Percentiles rank a stretch among this genome's conserved stretches.
These are phyloP conservation scores for Botrytis aclada DNA, from an alignment of 2,329 filamentous ascomycete genomes.

Conservation along the genomic window DNA sequence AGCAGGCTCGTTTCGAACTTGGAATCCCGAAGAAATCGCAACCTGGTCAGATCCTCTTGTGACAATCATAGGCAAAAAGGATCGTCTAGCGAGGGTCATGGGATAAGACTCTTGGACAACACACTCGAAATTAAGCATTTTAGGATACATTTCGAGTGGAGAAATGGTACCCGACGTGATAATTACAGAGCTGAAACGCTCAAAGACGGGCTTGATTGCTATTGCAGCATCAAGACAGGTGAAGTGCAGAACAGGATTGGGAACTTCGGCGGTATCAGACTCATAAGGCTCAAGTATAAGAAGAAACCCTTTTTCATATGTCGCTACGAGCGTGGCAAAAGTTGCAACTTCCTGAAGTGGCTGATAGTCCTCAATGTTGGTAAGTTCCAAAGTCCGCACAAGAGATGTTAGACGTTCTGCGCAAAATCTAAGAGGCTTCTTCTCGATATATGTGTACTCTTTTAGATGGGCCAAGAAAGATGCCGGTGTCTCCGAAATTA, in stretches of 20 bases:
- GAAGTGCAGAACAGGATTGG: slow-evolving; percentile 95
- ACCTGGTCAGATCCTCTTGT: slow-evolving; percentile 93
- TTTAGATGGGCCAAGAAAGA: slow-evolving; percentile 91
- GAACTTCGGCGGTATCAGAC: slow-evolving; percentile 90
- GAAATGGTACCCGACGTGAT: slow-evolving; percentile 98
- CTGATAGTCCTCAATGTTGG: slow-evolving; percentile 97
- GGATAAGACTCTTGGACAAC: slow-evolving; percentile 96
- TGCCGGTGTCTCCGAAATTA: slow-evolving; percentile 93
- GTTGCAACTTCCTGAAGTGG: slow-evolving; percentile 96
- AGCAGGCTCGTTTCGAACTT: slow-evolving; percentile 90
- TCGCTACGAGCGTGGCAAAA: slow-evolving; percentile 92
- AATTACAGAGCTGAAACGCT: slow-evolving; percentile 95
- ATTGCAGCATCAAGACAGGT: slow-evolving; percentile 96
- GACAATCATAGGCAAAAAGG: slow-evolving; percentile 98
- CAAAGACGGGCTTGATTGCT: slow-evolving; percentile 95
- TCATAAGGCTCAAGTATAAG: slow-evolving; percentile 97
- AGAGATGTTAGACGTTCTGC: slow-evolving; percentile 92
- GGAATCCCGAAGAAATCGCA: slow-evolving; percentile 87
- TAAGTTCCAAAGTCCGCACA: slow-evolving; percentile 89
- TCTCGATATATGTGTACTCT: slow-evolving; percentile 96
- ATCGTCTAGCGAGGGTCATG: slow-evolving; percentile 90
- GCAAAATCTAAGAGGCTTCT: slow-evolving; percentile 91
- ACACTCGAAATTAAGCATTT: slow-evolving; percentile 91
- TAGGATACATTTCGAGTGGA: slow-evolving; percentile 97
- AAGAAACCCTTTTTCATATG: slow-evolving; percentile 94